Base-by-base conservation (phyloP, 192 early-diverging fungal genomes). In the Backusella tuberculispora region DNA sequence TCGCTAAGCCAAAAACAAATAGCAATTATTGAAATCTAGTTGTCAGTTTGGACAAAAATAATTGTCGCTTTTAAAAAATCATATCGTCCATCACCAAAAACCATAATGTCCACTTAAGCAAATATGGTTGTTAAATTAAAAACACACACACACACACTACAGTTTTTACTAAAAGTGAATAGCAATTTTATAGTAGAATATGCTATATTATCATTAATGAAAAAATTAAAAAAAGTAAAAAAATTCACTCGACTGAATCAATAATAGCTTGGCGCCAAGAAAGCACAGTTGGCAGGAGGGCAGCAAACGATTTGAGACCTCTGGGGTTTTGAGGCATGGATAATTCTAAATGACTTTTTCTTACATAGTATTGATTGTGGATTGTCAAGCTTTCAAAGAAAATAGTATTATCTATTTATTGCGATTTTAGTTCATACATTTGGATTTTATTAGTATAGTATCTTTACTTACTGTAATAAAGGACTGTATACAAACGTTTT, bases 371-470 rank as follows among this genome's bases (percentile, higher is more conserved):
- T 65, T 65, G 63, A 15, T 65, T 65, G 63, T 65, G 12, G 3
- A 17, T 65, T 12, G 63, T 40, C 37, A 65, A 65, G 63, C 63
- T 65, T 65, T 65, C 63, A 65, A 65, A 65, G 37, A 65, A 40
- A 10, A 65, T 9, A 65, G 37, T 15, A 15, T 65, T 40, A 0
- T 65, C 37, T 65, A 65, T 17, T 65, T 65, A 65, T 65, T 65
- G 48, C 15, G 48, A 14, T n/a, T 50, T 50, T 50, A 50, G 19
- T 50, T 50, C 48, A 50, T 50, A 50, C 19, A 50, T 12, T 12
- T 50, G 48, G 19, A 50, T 13, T n/a, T 50, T 50, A 50, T 6
- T 50, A 50, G 48, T 12, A 14, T 50, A 50, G 48, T 50, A 42
- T 42, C 7, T 42, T 42, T 42, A 50, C 48, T 50, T 50, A 50